Conservation (phyloP, 352 stramenopile genomes). For the Blastocystis sp. region DNA sequence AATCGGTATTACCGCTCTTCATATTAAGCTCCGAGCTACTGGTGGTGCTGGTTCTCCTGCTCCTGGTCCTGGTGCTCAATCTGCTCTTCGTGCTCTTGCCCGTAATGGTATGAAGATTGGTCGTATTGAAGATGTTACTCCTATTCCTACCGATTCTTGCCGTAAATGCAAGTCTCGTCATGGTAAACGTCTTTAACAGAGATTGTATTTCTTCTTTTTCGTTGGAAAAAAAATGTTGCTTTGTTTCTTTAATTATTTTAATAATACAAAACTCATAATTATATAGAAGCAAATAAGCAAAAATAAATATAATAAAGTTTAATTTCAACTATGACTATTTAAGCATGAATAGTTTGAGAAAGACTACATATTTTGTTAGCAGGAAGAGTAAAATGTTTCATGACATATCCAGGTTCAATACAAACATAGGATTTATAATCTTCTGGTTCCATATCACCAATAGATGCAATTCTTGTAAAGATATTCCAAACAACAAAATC, state of each 20-base stretch:
- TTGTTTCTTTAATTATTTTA: neutral
- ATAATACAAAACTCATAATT: no score
- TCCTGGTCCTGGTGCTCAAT: slow-evolving; percentile 89
- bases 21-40: slow-evolving; percentile 98
- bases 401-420: slow-evolving; percentile 26
- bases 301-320: no score
- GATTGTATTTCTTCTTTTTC: slow-evolving; percentile 2
- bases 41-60: slow-evolving; percentile 92
- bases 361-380: no score
- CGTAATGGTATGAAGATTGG: slow-evolving; percentile 97
- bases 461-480: slow-evolving; percentile 6
- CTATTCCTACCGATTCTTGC: slow-evolving; percentile 95
- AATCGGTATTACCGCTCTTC: slow-evolving; percentile 90
- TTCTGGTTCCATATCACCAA: slow-evolving; percentile 27
- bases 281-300: no score
- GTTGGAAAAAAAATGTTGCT: slow-evolving; percentile 5
- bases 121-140: slow-evolving; percentile 97
- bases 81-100: slow-evolving; percentile 85
- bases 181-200: slow-evolving; percentile 88
- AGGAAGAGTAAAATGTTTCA: no score
- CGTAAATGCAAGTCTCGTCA: slow-evolving; percentile 90
- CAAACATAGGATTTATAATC: slow-evolving; percentile 32
- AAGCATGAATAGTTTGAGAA: no score
- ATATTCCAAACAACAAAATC: slow-evolving; percentile 34
- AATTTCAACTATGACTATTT: no score